Percentiles rank a stretch among this genome's conserved stretches.
Evolutionary conservation across 176 grass and related monocot genomes (phyloP).

Genomic region (Phoenix roebelenii): DNA sequence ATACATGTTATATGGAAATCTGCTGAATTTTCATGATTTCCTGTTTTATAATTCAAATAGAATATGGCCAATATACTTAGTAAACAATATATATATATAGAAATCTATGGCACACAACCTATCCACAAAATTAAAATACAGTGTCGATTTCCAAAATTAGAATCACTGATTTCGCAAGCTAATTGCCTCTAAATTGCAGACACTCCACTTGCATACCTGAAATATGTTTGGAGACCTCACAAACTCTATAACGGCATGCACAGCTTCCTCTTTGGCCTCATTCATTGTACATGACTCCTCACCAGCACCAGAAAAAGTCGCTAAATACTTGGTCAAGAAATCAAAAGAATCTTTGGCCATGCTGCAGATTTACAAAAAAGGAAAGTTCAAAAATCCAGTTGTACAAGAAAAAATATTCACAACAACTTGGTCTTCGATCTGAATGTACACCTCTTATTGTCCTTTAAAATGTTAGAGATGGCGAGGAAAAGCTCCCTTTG

Average conservation of each 20-base stretch:
- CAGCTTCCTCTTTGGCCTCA: conserved; percentile 74
- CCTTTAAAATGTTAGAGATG: conserved; percentile 61
- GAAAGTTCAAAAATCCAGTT: background rate
- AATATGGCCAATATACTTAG: too few relatives aligned
- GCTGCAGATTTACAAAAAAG: conserved; percentile 26
- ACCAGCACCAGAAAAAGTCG: conserved; percentile 42
- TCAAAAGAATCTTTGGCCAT: conserved; percentile 71
- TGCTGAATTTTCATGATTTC: too few relatives aligned
- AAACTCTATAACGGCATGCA: conserved; percentile 59
- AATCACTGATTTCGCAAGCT: too few relatives aligned
- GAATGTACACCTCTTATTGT: conserved; percentile 51
- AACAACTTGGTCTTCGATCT: background rate
- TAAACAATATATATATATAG: too few relatives aligned
- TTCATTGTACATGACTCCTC: conserved; percentile 43
- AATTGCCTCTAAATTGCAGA: too few relatives aligned
- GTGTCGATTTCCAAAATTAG: too few relatives aligned
- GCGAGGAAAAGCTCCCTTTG: conserved; percentile 59
- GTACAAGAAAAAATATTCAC: conserved; percentile 1
- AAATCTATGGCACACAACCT: too few relatives aligned
- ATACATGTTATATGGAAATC: too few relatives aligned
- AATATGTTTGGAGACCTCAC: conserved; percentile 57
- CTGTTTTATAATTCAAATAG: too few relatives aligned
- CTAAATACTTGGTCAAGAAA: conserved; percentile 76
- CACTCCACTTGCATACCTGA: conserved; percentile 34
- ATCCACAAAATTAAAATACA: too few relatives aligned